phyloP scores from a whole-genome alignment of 2,329 filamentous ascomycete genomes.

The Aotearoamyces nothofagi region DNA sequence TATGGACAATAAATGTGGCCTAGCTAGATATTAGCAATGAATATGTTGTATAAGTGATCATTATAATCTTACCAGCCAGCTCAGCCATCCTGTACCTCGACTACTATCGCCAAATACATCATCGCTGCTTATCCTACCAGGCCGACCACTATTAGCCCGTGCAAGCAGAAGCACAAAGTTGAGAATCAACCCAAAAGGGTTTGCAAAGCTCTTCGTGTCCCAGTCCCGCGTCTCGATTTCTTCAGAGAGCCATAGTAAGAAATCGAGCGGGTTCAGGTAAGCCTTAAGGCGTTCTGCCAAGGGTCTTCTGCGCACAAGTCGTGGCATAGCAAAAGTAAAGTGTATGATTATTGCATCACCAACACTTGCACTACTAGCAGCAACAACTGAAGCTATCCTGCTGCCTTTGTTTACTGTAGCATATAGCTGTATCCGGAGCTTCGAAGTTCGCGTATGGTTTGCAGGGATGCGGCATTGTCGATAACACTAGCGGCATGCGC shows the following conservation, averaged over 20 bases:
- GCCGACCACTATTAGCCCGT: slow-evolving; percentile 52
- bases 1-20: slow-evolving; percentile 57
- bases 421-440: background rate
- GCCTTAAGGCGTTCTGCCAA: slow-evolving; percentile 67
- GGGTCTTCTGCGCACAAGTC: slow-evolving; percentile 68
- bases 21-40: slow-evolving; percentile 22
- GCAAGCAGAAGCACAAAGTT: slow-evolving; percentile 75
- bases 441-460: background rate
- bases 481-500: too few relatives aligned
- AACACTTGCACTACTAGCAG: too few relatives aligned
- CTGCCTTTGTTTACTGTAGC: background rate
- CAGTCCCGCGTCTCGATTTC: slow-evolving; percentile 85
- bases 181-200: slow-evolving; percentile 57
- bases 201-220: slow-evolving; percentile 68
- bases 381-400: too few relatives aligned
- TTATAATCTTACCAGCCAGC: slow-evolving; percentile 45
- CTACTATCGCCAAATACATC: slow-evolving; percentile 71
- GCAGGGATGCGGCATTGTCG: background rate
- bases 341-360: background rate
- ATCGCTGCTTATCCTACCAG: slow-evolving; percentile 35
- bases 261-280: slow-evolving; percentile 75
- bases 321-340: slow-evolving; percentile 41
- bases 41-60: too few relatives aligned
- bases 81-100: slow-evolving; percentile 43
- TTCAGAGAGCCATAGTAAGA: slow-evolving; percentile 80